A percentile compares a stretch with the other conserved stretches of the same genome.
These are phyloP conservation scores for Cryptomeria japonica DNA, from an alignment of 75 land plant species.

Conservation along the genomic window DNA sequence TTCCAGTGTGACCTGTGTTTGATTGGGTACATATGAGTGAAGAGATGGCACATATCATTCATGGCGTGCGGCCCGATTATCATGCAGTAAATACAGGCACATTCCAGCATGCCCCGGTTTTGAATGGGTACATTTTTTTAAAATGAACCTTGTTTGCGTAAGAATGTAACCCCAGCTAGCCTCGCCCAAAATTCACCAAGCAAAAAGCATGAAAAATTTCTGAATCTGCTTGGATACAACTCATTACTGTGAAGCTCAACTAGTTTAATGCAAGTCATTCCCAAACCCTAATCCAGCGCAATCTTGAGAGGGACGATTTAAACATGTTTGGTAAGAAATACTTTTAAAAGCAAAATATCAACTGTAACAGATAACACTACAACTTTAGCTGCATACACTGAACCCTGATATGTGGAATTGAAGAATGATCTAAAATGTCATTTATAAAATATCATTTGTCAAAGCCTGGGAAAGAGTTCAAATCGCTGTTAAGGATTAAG, in stretches of 20 bases:
- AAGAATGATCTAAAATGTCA: neutral
- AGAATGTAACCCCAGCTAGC: neutral
- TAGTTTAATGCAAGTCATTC: neutral
- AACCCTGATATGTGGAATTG: neutral
- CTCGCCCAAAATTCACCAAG: neutral
- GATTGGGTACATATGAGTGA: neutral
- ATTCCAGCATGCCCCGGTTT: neutral
- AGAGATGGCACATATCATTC: neutral
- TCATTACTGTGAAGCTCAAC: neutral
- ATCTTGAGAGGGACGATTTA: neutral
- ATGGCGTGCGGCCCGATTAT: neutral
- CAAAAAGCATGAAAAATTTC: neutral
- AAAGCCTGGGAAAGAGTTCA: neutral
- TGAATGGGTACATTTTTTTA: neutral
- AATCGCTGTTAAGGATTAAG: neutral
- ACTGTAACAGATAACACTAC: neutral
- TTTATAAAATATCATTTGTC: neutral
- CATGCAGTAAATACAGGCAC: neutral
- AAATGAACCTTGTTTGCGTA: neutral
- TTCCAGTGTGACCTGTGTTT: neutral
- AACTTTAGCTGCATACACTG: neutral
- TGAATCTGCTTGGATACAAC: neutral
- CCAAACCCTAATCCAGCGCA: neutral
- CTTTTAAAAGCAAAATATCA: neutral
- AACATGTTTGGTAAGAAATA: neutral